Evolutionary conservation across 257 asterid genomes (phyloP).

Genomic region (Paulownia fortunei): DNA sequence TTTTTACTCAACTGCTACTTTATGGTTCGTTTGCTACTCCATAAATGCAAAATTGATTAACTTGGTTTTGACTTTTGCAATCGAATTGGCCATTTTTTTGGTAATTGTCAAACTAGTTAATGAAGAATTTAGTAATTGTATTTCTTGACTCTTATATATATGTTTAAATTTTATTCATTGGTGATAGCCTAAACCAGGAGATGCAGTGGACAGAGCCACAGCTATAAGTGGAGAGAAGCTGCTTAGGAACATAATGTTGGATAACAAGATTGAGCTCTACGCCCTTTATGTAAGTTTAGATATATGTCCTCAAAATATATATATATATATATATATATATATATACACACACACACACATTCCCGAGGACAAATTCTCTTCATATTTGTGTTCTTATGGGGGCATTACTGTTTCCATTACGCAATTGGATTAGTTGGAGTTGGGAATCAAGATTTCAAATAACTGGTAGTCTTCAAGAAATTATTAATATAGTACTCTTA

Average conservation of each 20-base stretch:
- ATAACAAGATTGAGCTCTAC: conserved; percentile 82
- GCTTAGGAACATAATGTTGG: conserved; percentile 85
- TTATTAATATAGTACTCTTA: not conserved
- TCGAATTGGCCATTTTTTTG: not conserved
- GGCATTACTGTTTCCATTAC: not conserved
- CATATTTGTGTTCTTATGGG: not conserved
- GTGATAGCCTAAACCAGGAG: conserved; percentile 74
- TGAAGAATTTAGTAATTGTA: not conserved
- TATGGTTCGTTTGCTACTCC: not conserved
- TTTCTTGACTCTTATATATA: not conserved
- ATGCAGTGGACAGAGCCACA: conserved; percentile 65
- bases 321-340: too few species aligned
- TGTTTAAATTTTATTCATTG: conserved; percentile 7
- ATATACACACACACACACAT: too few species aligned
- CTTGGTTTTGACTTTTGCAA: not conserved
- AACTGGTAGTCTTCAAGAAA: not conserved
- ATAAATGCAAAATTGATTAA: not conserved
- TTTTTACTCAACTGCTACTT: not conserved
- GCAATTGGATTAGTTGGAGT: not conserved
- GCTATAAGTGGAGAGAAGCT: conserved; percentile 85
- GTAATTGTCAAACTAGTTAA: not conserved
- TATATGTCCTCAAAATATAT: not conserved
- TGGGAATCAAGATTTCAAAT: conserved; percentile 3
- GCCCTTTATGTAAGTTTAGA: conserved; percentile 75
- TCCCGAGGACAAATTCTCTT: not conserved